These are phyloP conservation scores for Rhypophila decipiens DNA, from an alignment of 495 filamentous ascomycete genomes.

Conservation along the genomic window DNA sequence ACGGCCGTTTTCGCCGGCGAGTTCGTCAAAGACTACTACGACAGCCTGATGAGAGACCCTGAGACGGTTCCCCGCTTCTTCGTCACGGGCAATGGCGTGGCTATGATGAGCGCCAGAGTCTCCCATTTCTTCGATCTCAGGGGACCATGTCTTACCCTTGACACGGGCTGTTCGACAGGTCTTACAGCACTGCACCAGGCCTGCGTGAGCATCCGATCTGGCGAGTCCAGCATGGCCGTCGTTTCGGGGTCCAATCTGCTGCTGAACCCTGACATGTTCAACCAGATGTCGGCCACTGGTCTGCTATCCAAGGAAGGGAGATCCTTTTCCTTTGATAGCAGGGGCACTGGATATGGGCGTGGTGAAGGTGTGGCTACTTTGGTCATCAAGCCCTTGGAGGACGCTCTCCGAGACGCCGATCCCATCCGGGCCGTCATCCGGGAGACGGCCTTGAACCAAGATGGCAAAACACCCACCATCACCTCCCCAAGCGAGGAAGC, in stretches of 20 bases:
- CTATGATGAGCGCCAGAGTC: constrained; percentile 40
- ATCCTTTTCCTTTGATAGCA: constrained; percentile 51
- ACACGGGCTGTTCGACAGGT: constrained; percentile 50
- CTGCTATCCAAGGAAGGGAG: constrained; percentile 31
- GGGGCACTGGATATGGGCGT: neutral
- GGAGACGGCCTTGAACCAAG: constrained; percentile 46
- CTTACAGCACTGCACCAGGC: constrained; percentile 21
- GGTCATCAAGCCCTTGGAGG: constrained; percentile 45
- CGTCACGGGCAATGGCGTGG: constrained; percentile 16
- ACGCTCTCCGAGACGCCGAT: constrained; percentile 41
- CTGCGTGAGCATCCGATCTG: constrained; percentile 29
- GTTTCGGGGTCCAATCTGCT: constrained; percentile 47
- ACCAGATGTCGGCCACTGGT: constrained; percentile 18
- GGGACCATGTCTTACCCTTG: constrained; percentile 34
- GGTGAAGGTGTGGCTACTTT: constrained; percentile 23
- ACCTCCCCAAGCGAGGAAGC: constrained; percentile 43
- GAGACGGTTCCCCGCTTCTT: constrained; percentile 41
- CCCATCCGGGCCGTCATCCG: constrained; percentile 55
- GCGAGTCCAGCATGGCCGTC: constrained; percentile 32
- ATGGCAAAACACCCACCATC: constrained; percentile 44
- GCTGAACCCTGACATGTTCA: constrained; percentile 32
- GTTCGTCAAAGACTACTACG: constrained; percentile 26
- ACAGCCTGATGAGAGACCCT: constrained; percentile 22
- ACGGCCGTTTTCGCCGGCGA: constrained; percentile 24
- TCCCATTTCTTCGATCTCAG: constrained; percentile 42